Conservation (phyloP, 176 grass and related monocot species). For the Pontederia crassipes region DNA sequence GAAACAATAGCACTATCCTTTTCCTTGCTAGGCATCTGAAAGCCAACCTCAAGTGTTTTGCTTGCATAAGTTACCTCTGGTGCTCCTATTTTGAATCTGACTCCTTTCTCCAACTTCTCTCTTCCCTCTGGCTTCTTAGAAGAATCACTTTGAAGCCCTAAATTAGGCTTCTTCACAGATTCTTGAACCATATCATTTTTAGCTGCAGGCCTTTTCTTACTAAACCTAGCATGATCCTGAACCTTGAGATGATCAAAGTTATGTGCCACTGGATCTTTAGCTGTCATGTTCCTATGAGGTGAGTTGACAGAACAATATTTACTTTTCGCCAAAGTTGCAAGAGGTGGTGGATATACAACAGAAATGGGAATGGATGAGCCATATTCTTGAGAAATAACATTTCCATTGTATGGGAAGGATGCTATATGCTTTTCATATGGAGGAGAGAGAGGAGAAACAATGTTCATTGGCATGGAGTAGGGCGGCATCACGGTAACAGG, state of each 20-base stretch:
- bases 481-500: constrained; percentile 26
- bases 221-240: constrained; percentile 15
- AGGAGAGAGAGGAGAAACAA: constrained; percentile 13
- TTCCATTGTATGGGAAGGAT: constrained; percentile 26
- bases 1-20: constrained; percentile 6
- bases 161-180: constrained; percentile 40
- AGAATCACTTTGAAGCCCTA: constrained; percentile 24
- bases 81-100: constrained; percentile 34
- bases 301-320: constrained; percentile 20
- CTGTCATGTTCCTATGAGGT: constrained; percentile 14
- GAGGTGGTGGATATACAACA: constrained; percentile 19
- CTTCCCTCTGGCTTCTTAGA: constrained; percentile 7
- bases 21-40: constrained; percentile 15
- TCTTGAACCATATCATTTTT: constrained; percentile 27
- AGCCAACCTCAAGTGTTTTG: constrained; percentile 22
- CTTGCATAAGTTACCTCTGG: constrained; percentile 34
- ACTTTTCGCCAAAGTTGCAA: constrained; percentile 18
- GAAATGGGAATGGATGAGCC: constrained; percentile 19
- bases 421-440: constrained; percentile 10
- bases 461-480: constrained; percentile 16
- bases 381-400: constrained; percentile 21
- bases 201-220: constrained; percentile 30
- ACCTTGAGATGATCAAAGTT: constrained; percentile 8
- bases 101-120: constrained; percentile 33
- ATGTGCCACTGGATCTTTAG: constrained; percentile 29